Evolutionary conservation across 495 filamentous ascomycete genomes (phyloP).

Genomic region (Aspergillus egyptiacus): DNA sequence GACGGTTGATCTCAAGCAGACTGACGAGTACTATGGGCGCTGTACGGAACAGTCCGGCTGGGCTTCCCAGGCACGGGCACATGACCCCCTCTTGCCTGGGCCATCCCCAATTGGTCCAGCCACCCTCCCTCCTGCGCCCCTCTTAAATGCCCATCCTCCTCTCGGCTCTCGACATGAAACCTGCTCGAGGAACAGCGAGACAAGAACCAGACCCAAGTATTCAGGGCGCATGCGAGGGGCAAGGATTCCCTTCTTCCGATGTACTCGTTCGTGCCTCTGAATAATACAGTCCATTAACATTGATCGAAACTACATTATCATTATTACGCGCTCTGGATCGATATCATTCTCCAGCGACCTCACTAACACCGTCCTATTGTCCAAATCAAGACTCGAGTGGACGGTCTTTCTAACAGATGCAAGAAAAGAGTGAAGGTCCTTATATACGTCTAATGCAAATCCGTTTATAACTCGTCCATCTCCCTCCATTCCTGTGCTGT

Average conservation of each 20-base stretch:
- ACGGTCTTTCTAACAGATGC: no score
- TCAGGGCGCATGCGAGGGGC: slow-evolving; percentile 2
- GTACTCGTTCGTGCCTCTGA: background rate
- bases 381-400: no score
- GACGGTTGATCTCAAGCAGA: no score
- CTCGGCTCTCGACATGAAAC: slow-evolving; percentile 7
- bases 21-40: slow-evolving; percentile 16
- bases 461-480: slow-evolving; percentile 13
- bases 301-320: no score
- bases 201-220: background rate
- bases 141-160: slow-evolving; percentile 3
- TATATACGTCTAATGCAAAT: slow-evolving; percentile 15
- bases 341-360: no score
- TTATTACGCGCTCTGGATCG: no score
- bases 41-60: slow-evolving; percentile 17
- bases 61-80: slow-evolving; percentile 9
- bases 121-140: slow-evolving; percentile 19
- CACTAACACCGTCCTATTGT: no score
- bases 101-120: slow-evolving; percentile 30
- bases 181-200: background rate
- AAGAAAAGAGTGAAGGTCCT: background rate
- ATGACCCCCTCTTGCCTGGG: slow-evolving; percentile 14
- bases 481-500: slow-evolving; percentile 8
- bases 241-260: background rate
- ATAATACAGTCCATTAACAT: no score